phyloP scores from a whole-genome alignment of 2,329 filamentous ascomycete genomes.

The Aspergillus caelatus region DNA sequence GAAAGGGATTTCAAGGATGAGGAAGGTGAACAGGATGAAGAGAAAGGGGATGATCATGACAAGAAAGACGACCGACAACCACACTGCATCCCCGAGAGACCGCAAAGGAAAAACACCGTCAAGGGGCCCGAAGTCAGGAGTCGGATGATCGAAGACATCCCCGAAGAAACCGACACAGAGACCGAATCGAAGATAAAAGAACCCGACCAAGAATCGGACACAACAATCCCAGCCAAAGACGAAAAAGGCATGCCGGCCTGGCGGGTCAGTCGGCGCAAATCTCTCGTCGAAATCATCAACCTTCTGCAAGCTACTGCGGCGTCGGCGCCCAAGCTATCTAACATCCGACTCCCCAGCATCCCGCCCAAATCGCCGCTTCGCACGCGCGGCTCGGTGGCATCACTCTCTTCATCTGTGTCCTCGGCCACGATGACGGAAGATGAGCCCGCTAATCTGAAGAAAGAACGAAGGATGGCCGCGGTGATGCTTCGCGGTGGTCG shows the following conservation, averaged over 20 bases:
- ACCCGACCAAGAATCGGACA: neutral
- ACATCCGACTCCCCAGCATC: conserved; percentile 3
- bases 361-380: conserved; percentile 1
- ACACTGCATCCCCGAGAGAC: neutral
- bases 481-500: conserved; percentile 7
- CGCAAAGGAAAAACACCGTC: neutral
- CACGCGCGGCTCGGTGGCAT: neutral
- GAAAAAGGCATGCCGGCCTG: conserved; percentile 11
- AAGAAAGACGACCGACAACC: neutral
- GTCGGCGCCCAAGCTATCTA: conserved; percentile 8
- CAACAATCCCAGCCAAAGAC: neutral
- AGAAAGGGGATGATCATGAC: neutral
- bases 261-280: conserved; percentile 21
- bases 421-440: conserved; percentile 2
- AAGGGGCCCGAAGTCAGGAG: conserved; percentile 16
- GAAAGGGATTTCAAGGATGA: neutral
- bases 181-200: neutral
- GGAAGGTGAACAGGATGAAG: neutral
- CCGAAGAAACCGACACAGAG: conserved; percentile 18
- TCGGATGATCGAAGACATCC: conserved; percentile 24
- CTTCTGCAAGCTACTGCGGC: conserved; percentile 15
- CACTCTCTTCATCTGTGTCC: neutral
- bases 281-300: conserved; percentile 24
- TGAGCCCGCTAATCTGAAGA: neutral
- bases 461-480: conserved; percentile 6